Base-by-base conservation (phyloP, 73 alveolate species). In the Paramecium sonneborni region DNA sequence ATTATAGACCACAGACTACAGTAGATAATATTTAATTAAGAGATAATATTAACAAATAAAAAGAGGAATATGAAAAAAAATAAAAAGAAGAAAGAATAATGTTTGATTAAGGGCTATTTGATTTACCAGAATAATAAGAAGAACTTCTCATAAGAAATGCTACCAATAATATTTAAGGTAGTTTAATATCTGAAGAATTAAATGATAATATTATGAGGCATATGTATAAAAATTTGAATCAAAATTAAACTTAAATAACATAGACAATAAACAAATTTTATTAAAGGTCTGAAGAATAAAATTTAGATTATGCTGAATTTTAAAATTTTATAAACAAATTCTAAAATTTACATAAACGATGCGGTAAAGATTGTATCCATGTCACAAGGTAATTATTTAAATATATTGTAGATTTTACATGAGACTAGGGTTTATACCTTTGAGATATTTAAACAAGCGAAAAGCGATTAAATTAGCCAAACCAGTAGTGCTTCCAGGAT, bases 311-410 rank as follows among this genome's bases (percentile, higher is more conserved):
- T 74, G 9, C 56, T 3, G 55, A 74, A 23, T 74, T 74, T 39
- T 23, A 74, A 15, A 34, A 37, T 12, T 74, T 74, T 39, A 74
- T 74, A 8, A 74, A 74, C 10, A 74, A 74, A 74, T 37, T 74
- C 12, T 74, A 15, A 39, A 39, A 34, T 20, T 12, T 37, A 15
- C 87, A 74, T 6, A 74, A 39, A 74, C 37, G 58, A 6, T 74
- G 87, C 20, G 87, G 87, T 12, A 74, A 74, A 37, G 87, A 74
- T 74, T 74, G 87, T 37, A 74, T 74, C 7, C 87, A 74, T 74
- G 56, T 74, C 14, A 74, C 58, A 39, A 74, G 87, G 87, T 48
- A 26, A 30, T 52, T 52, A 52, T 62, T 30, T 6, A 23, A 6
- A 12, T 62, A 9, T 62, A 20, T 10, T 3, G 6, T 26, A 74